Evolutionary conservation across 108 stramenopile genomes (phyloP).

Genomic region (Pseudonitzschia multiseries): DNA sequence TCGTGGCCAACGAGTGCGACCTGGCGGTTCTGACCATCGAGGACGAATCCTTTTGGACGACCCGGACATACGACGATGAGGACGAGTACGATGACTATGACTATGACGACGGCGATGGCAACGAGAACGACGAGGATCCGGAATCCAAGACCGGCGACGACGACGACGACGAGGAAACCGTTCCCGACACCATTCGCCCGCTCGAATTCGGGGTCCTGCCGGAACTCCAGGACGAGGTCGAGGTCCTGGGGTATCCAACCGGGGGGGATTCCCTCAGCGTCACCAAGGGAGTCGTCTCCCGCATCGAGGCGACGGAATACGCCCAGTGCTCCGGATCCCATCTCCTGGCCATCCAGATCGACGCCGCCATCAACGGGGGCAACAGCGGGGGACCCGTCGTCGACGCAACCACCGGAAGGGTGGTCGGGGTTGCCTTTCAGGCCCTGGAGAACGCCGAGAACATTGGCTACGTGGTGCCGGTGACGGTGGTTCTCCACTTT

Average conservation of each 20-base stretch:
- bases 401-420: slow-evolving; percentile 38
- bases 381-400: slow-evolving; percentile 67
- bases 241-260: slow-evolving; percentile 63
- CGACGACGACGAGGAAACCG: slow-evolving; percentile 4
- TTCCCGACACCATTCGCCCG: slow-evolving; percentile 14
- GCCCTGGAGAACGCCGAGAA: slow-evolving; percentile 53
- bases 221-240: slow-evolving; percentile 55
- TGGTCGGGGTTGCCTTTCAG: slow-evolving; percentile 72
- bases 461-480: slow-evolving; percentile 68
- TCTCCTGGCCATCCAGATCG: slow-evolving; percentile 65
- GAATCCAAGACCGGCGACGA: not conserved
- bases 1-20: slow-evolving; percentile 63
- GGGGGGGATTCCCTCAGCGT: slow-evolving; percentile 64
- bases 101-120: not conserved
- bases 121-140: not conserved
- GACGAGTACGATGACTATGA: slow-evolving; percentile 4
- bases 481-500: slow-evolving; percentile 51
- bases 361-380: slow-evolving; percentile 73
- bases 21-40: slow-evolving; percentile 56
- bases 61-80: not conserved
- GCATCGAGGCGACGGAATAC: slow-evolving; percentile 62
- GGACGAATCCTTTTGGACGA: slow-evolving; percentile 6
- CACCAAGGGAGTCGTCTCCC: slow-evolving; percentile 72
- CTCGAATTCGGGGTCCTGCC: slow-evolving; percentile 46
- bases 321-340: slow-evolving; percentile 41